Evolutionary conservation across 495 filamentous ascomycete genomes (phyloP), one percentile per base, ranked within the genome.

Genomic region (Chlorociboria aeruginascens): DNA sequence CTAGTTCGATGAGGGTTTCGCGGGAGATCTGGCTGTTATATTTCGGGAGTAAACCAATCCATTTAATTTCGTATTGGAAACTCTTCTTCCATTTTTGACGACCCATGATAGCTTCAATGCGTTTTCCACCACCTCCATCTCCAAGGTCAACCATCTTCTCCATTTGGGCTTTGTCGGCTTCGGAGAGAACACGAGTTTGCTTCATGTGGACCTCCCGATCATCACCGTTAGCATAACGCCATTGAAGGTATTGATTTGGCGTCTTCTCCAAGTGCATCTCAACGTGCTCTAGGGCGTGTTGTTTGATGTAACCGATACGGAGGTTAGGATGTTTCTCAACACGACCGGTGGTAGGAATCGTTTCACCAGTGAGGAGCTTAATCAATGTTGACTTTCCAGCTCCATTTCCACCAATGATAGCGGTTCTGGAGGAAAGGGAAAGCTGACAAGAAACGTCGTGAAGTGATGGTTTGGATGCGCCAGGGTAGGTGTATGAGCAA

Each of bases 261-360:
- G 92, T 99, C 77, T 97, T 97, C 64, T 99, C 92, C 54, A 99
- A 75, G 61, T 99, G 92, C 90, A 95, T 93, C 68, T 97, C 89
- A 9, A 99, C 90, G 77, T 97, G 92, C 72, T 99, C 92, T 9
- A 99, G 77, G 14, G 93, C 94, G 63, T 97, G 93, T 69, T 99
- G 93, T 71, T 96, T 95, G 74, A 97, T 95, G 73, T 97, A 97
- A 40, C 93, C 93, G 59, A 99, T 95, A 72, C 93, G 93, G 43
- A 99, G 66, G 61, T 97, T 97, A 58, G 93, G 93, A 61, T 99
- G 93, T 71, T 97, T 97, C 72, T 97, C 89, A 7, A 99, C 90
- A 65, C 79, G 86, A 40, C 93, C 93, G 20, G 62, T 61, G 53
- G 89, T 85, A 1, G 93, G 92, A 52, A 96, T 82, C 16, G 80